Evolutionary conservation across 1,284 basidiomycete genomes (phyloP), one percentile per base, ranked within the genome.

Genomic region (Inonotus obliquus): DNA sequence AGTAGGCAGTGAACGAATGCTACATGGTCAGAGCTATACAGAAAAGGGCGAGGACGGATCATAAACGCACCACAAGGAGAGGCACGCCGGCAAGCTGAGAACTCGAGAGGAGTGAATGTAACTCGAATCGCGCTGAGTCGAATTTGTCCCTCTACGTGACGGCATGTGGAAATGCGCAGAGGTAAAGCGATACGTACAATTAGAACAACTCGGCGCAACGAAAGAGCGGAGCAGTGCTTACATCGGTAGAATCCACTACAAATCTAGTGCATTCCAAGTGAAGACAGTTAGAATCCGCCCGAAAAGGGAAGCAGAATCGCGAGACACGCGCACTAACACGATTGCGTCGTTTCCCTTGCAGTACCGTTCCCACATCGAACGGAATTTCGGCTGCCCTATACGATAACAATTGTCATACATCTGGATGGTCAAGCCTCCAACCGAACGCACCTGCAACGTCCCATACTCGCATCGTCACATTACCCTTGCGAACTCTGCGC

Each of bases 331-430:
- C 25, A 80, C 93, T 71, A 74, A 98, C 87, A 98, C 85, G 52
- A 99, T 91, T 7, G 96, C 96, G 69, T 96, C 92, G 0, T 96
- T 94, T 10, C 96, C 96, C 62, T 90, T 85, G 73, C 95, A 97
- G 73, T 98, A 99, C 47, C 96, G 80, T 75, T 97, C 94, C 96
- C 94, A 93, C 85, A 91, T 91, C 45, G 86, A 87, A 29, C 96
- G 85, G 70, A 98, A 99, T 70, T 94, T 91, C 1, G 96, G 92
- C 77, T 98, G 96, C 17, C 95, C 95, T 80, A 68, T 63, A 41
- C 61, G 45, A 25, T 63, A 65, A 63, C 2, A 27, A 45, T 66
- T 39, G 32, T 52, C 25, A 27, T 56, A 47, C 27, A 35, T 52
- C 0, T 2, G 13, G 14, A n/a, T 14, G 27, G 49, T 27, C 51